Conservation (phyloP, 2,329 filamentous ascomycete species). For the Fusarium poae region DNA sequence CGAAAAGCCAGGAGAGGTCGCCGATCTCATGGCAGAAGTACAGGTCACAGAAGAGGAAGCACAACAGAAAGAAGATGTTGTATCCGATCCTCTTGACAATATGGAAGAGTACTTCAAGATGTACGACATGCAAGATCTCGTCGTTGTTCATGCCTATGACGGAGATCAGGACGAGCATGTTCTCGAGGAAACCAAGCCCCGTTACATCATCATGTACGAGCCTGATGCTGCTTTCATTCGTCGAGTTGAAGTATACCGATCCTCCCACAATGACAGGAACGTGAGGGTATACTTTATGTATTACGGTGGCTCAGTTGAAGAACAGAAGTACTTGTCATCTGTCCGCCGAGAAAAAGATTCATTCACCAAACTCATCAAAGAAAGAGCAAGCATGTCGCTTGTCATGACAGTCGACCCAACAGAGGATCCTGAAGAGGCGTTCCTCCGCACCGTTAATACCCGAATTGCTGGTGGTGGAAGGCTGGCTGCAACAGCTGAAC, state of each 20-base stretch:
- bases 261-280: constrained; percentile 89
- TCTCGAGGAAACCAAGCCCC: constrained; percentile 92
- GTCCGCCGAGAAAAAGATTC: constrained; percentile 97
- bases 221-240: constrained; percentile 95
- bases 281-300: constrained; percentile 97
- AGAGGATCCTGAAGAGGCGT: constrained; percentile 89
- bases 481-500: constrained; percentile 84
- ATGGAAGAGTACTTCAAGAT: constrained; percentile 94
- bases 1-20: constrained; percentile 85
- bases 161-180: constrained; percentile 96
- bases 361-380: constrained; percentile 94
- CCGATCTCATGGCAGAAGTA: constrained; percentile 84
- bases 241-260: constrained; percentile 93
- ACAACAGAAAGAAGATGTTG: constrained; percentile 80
- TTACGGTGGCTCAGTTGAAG: constrained; percentile 93
- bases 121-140: constrained; percentile 89
- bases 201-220: constrained; percentile 99
- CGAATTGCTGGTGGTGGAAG: constrained; percentile 94
- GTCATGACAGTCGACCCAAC: constrained; percentile 81
- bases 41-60: constrained; percentile 83
- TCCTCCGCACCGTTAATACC: constrained; percentile 95
- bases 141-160: constrained; percentile 93
- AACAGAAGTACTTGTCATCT: constrained; percentile 89
- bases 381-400: constrained; percentile 92
- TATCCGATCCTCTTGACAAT: constrained; percentile 82